Base-by-base conservation (phyloP, 2,329 filamentous ascomycete genomes). In the Verticillium nubilum region DNA sequence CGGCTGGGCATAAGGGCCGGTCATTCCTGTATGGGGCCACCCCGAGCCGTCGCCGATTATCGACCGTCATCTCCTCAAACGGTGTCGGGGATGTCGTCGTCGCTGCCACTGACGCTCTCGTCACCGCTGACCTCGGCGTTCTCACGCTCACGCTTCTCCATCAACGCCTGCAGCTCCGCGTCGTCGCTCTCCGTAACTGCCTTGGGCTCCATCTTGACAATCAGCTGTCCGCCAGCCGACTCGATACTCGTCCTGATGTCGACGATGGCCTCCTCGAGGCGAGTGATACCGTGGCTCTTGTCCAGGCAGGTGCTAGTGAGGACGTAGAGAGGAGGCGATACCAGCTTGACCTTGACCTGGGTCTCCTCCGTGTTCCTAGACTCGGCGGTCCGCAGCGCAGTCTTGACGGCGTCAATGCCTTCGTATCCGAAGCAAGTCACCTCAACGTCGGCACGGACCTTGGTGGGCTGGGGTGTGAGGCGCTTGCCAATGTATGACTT, bases 181-280 rank as follows among this genome's bases (percentile, higher is more conserved):
- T 99, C 95, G 70, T 99, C 96, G 75, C 92, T 96, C 83, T 98
- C 96, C 1, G 95, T 99, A 63, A 99, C 95, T 4, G 96, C 95
- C 87, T 98, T 98, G 67, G 95, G 95, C 70, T 95, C 93, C 95
- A 99, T 99, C 86, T 96, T 97, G 68, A 97, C 89, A 52, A 88
- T 84, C 71, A 94, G 89, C 71, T 86, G 87, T 62, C 95, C 95
- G 58, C 90, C 90, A 1, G 90, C 85, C 53, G 76, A 81, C 72
- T 87, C 86, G 72, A 99, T 99, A 74, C 84, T 92, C 70, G 80
- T 84, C 68, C 89, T 85, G 69, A 99, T 93, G 68, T 93, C 91
- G 69, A 90, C 82, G 68, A 99, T 99, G 19, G 95, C 92, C 71
- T 92, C 88, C 75, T 97, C 91, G 67, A 99, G 80, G 63, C 89